Percentiles rank a stretch among this genome's conserved stretches.
Evolutionary conservation across 495 filamentous ascomycete species (phyloP).

Genomic region (Lophium mytilinum): DNA sequence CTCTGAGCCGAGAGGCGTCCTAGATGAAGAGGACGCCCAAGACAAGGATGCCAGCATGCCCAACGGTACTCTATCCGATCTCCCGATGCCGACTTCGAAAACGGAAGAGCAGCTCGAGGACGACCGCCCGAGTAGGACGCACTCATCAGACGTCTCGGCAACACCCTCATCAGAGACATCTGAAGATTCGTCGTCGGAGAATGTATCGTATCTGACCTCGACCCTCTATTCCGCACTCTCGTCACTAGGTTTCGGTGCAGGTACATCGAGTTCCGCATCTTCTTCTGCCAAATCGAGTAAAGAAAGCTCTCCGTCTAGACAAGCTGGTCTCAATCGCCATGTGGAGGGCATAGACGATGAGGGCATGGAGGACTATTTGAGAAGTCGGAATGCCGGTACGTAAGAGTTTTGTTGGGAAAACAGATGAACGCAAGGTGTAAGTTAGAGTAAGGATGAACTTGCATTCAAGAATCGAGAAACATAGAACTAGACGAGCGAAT

Average conservation of each 20-base stretch:
- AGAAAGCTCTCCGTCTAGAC: neutral
- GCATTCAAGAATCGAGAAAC: no score
- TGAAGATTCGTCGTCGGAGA: neutral
- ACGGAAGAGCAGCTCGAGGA: neutral
- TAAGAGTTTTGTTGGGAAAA: neutral
- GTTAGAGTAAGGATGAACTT: no score
- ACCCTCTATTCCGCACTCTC: neutral
- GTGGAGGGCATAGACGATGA: conserved; percentile 4
- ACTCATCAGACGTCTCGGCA: neutral
- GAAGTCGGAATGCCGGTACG: neutral
- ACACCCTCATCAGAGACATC: neutral
- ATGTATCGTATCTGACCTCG: neutral
- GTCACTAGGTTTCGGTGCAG: neutral
- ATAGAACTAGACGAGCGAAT: no score
- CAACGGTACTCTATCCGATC: neutral
- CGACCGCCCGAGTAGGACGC: neutral
- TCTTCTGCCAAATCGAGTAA: conserved; percentile 4
- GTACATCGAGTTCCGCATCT: neutral
- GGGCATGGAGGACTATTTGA: conserved; percentile 10
- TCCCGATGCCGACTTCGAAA: neutral
- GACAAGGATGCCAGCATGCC: neutral
- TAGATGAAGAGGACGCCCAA: neutral
- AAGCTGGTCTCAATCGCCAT: neutral
- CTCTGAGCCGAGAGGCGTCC: neutral
- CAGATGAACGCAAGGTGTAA: no score